Percentiles rank a stretch among this genome's conserved stretches.
These are phyloP conservation scores for Heliocybe sulcata DNA, from an alignment of 1,284 basidiomycete species.

Conservation along the genomic window DNA sequence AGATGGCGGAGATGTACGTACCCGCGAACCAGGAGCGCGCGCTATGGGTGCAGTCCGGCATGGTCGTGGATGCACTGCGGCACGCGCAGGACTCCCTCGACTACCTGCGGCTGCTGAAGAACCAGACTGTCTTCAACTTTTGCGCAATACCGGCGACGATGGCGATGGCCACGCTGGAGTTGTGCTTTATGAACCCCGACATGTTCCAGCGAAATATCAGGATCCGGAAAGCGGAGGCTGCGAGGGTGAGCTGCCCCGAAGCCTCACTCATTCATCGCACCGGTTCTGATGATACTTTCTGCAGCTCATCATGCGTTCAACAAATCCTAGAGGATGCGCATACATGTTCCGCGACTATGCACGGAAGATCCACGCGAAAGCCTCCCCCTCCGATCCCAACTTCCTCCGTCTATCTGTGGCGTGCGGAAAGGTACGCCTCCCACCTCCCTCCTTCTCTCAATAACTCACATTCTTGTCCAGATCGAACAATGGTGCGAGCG, in stretches of 20 bases:
- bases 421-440: constrained; percentile 63
- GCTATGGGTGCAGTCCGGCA: constrained; percentile 77
- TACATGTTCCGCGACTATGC: constrained; percentile 84
- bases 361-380: constrained; percentile 78
- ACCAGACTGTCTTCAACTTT: constrained; percentile 95
- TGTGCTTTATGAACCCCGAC: constrained; percentile 91
- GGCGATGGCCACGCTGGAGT: constrained; percentile 91
- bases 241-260: constrained; percentile 51
- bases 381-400: constrained; percentile 79
- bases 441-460: neutral
- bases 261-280: too few relatives aligned
- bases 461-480: constrained; percentile 28
- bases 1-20: constrained; percentile 57
- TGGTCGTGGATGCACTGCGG: constrained; percentile 86
- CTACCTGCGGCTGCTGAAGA: constrained; percentile 83
- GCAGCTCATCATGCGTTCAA: constrained; percentile 85
- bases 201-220: constrained; percentile 92
- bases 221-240: constrained; percentile 90
- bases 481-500: constrained; percentile 91
- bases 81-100: constrained; percentile 87
- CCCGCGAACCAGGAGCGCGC: constrained; percentile 55
- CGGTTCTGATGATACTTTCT: too few relatives aligned
- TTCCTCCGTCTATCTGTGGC: constrained; percentile 77
- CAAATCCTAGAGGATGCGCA: constrained; percentile 90
- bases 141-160: constrained; percentile 94